Base-by-base conservation (phyloP, 192 early-diverging fungal genomes). In the Coemansia sp. region DNA sequence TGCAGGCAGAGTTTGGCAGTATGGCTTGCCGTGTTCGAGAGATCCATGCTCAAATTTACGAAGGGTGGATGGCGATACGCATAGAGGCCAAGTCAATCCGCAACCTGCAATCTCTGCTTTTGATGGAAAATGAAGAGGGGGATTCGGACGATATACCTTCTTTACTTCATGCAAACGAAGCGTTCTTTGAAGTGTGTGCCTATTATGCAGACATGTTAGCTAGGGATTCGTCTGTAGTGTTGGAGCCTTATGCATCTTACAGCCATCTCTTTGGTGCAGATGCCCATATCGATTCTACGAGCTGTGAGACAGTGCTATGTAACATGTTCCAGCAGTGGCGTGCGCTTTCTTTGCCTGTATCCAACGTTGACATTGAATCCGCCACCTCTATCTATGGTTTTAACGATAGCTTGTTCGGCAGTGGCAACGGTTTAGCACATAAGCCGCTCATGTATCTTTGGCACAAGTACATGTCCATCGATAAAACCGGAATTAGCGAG, bases 1-100 rank as follows among this genome's bases (percentile, higher is more conserved):
- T 76, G 41, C 66, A 66, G 15, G 72, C 72, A 1, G 72, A 76
- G 44, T 65, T 76, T 64, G 72, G 72, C 3, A 62, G 69, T 40
- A 41, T 76, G 54, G 23, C 37, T 6, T 36, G 58, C 38, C 57
- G 62, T 11, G 32, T 69, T 18, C 11, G 54, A 1, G 62, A 69
- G 28, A 18, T 65, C 15, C 36, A 51, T n/a, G 30, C 39, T 28
- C 53, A 40, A 17, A 38, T 75, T 11, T 11, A 31, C 9, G 31
- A 37, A 3, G n/a, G 30, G 11, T 51, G 39, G 40, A 16, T 15
- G n/a, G 21, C 30, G 6, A 51, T 63, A 5, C 51, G 41, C 11
- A 30, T 16, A 12, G 50, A 55, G n/a, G 37, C 34, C 7, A n/a
- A 47, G 16, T 32, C 44, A 11, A 60, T 74, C 6, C 17, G 42